Evolutionary conservation across 2,329 filamentous ascomycete genomes (phyloP), one percentile per base, ranked within the genome.

Genomic region (Chrysoporthe cubensis): DNA sequence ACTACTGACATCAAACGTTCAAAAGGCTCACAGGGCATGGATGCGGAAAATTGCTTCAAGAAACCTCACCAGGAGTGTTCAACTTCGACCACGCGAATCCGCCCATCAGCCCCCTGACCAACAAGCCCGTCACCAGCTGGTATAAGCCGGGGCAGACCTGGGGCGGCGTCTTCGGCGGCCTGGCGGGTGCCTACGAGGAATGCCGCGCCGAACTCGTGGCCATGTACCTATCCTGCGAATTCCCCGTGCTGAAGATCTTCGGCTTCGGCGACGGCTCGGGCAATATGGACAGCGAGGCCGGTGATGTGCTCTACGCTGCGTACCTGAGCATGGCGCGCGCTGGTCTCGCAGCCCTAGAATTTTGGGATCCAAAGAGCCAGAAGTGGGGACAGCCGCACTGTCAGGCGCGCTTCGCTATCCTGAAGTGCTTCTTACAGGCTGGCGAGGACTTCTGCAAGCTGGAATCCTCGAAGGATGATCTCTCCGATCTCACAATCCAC

Each of bases 111-210:
- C 95, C 94, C 0, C 79, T 97, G 52, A 92, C 89, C 5, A 85
- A 88, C 69, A 90, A 95, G 78, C 91, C 92, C 1, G 84, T 97
- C 60, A 87, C 87, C 2, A 93, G 91, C 1, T 97, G 91, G 90
- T 98, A 98, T 83, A 97, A 96, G 80, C 93, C 93, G 2, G 94
- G 94, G 2, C 93, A 97, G 79, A 98, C 95, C 0, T 98, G 94
- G 94, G 92, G 93, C 66, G 93, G 90, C 5, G 93, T 97, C 0
- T 98, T 98, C 75, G 94, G 94, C 37, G 88, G 91, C 69, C 88
- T 96, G 71, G 93, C 94, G 48, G 93, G 91, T 3, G 92, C 90
- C 18, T 97, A 97, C 75, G 95, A 98, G 80, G 95, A 98, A 79
- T 98, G 95, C 78, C 90, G 95, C 66, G 95, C 95, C 4, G 95